Percentiles rank a stretch among this genome's conserved stretches.
Evolutionary conservation across 2,329 filamentous ascomycete species (phyloP).

Genomic region (Apiospora saccharicola): DNA sequence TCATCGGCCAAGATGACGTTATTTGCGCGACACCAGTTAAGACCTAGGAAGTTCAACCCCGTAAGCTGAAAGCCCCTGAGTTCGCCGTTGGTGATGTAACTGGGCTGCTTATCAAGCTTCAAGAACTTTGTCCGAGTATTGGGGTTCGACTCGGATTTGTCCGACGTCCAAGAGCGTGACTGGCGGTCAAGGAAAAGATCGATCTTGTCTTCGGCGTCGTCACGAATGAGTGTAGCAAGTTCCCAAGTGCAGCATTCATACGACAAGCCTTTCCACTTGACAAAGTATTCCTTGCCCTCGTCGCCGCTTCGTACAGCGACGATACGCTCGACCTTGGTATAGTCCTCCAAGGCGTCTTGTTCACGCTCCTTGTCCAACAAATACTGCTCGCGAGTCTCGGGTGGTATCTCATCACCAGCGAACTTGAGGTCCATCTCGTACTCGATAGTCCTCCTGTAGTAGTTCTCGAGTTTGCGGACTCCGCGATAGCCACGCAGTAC

Average conservation of each 20-base stretch:
- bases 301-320: conserved; percentile 85
- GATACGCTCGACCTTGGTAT: conserved; percentile 90
- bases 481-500: conserved; percentile 80
- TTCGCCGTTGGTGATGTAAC: conserved; percentile 84
- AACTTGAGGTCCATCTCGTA: conserved; percentile 80
- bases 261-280: conserved; percentile 95
- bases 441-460: conserved; percentile 83
- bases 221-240: conserved; percentile 73
- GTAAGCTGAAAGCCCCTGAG: conserved; percentile 93
- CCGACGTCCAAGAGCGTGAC: conserved; percentile 80
- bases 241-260: conserved; percentile 99
- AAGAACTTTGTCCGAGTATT: conserved; percentile 77
- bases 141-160: conserved; percentile 77
- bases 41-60: conserved; percentile 92
- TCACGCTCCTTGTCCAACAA: conserved; percentile 93
- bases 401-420: conserved; percentile 76
- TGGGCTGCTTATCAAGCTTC: conserved; percentile 80
- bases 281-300: conserved; percentile 84
- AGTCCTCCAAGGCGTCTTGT: conserved; percentile 86
- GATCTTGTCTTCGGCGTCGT: conserved; percentile 86
- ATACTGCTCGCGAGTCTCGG: conserved; percentile 91
- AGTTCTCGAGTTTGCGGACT: conserved; percentile 91
- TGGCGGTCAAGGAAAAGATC: conserved; percentile 89
- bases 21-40: conserved; percentile 93
- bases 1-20: conserved; percentile 98